Conservation (phyloP, 352 stramenopile species). For the Phytophthora multivora region DNA sequence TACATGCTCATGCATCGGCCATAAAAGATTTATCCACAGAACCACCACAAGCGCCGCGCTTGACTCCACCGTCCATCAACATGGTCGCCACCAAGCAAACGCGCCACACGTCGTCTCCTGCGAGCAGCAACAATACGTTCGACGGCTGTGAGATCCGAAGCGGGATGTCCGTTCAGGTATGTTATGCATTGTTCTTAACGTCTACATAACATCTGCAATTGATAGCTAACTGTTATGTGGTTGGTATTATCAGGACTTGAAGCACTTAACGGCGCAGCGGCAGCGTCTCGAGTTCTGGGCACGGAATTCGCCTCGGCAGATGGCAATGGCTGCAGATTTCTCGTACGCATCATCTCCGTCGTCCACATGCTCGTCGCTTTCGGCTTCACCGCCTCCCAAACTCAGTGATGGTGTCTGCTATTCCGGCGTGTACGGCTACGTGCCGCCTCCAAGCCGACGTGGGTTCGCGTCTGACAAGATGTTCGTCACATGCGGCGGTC, state of each 20-base stretch:
- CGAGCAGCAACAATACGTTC: constrained; percentile 35
- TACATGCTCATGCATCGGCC: constrained; percentile 8
- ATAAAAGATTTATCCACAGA: constrained; percentile 27
- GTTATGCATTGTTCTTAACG: neutral
- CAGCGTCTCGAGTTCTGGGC: constrained; percentile 76
- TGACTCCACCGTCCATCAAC: constrained; percentile 3
- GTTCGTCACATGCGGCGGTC: constrained; percentile 81
- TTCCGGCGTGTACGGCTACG: constrained; percentile 23
- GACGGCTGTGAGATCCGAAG: constrained; percentile 73
- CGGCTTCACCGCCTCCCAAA: constrained; percentile 28
- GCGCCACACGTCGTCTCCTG: constrained; percentile 11
- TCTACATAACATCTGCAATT: neutral
- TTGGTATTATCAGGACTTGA: constrained; percentile 55
- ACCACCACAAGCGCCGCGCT: constrained; percentile 4
- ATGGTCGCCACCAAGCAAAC: constrained; percentile 54
- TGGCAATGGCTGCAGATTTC: constrained; percentile 32
- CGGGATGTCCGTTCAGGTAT: constrained; percentile 83
- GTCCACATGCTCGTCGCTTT: constrained; percentile 41
- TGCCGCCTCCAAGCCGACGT: constrained; percentile 22
- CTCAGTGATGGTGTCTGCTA: constrained; percentile 23
- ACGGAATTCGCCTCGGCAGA: constrained; percentile 55
- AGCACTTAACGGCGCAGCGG: constrained; percentile 81
- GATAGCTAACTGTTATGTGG: constrained; percentile 9
- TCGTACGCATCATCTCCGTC: constrained; percentile 31
- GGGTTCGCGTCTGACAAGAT: constrained; percentile 57